Base-by-base conservation (phyloP, 1,284 basidiomycete species). In the Ustilago hordei region DNA sequence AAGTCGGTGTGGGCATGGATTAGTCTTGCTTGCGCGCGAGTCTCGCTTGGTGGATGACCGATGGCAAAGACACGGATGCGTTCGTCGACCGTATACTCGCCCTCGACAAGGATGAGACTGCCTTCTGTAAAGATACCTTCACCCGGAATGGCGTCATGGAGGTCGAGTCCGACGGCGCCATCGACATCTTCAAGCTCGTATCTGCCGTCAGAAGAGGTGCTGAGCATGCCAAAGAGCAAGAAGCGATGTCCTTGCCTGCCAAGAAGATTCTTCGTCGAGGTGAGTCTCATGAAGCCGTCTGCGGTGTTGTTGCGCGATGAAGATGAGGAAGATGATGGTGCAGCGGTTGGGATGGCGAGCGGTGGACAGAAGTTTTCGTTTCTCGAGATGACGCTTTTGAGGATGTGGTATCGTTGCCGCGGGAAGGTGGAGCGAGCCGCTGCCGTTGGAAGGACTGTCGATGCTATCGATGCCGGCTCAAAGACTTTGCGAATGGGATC, bases 61-160 rank as follows among this genome's bases (percentile, higher is more conserved):
- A 99, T 93, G 8, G 95, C 97, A 75, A 95, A 91, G 8, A 98
- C 95, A 68, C 92, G 90, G 61, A 99, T 89, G 1, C 90, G 93
- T 57, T 93, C 93, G 35, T 98, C 94, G 69, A 95, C 91, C 0
- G 94, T 98, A 85, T 98, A 99, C 83, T 95, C 94, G 38, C 97
- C 97, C 87, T 99, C 97, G 0, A 98, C 91, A 9, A 99, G 90
- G 1, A 95, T 94, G 87, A 98, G 93, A 69, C 92, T 94, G 0
- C 97, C 97, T 86, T 99, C 95, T 0, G 95, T 98, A 84, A 98
- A 99, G 15, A 99, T 87, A 0, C 97, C 97, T 85, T 98, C 95
- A 52, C 95, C 95, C 6, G 96, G 95, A 69, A 75, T 66, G 28
- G 96, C 90, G 80, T 93, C 91, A 5, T 92, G 91, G 81, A 98